Evolutionary conservation across 2,329 filamentous ascomycete species (phyloP).

Genomic region (Sporothrix luriei): DNA sequence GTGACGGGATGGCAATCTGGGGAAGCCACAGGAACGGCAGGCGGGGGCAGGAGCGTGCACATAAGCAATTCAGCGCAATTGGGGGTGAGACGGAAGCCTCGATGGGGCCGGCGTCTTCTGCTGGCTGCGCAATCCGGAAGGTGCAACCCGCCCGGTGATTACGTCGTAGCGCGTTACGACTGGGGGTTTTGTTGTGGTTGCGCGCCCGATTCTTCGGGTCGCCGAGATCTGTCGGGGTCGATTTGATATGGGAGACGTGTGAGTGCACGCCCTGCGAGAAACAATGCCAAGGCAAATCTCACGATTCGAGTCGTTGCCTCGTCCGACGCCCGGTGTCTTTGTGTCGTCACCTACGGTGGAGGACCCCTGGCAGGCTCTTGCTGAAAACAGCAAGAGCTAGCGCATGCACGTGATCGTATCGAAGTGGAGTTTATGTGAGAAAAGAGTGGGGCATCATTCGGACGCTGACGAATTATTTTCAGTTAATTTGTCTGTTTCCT

Average conservation of each 20-base stretch:
- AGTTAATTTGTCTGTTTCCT: no score
- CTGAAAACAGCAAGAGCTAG: constrained; percentile 6
- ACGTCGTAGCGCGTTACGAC: not conserved
- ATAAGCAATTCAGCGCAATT: not conserved
- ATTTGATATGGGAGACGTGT: not conserved
- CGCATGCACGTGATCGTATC: constrained; percentile 7
- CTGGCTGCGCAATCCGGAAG: not conserved
- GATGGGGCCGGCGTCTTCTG: not conserved
- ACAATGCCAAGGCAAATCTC: not conserved
- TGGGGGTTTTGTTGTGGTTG: not conserved
- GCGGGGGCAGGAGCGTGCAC: not conserved
- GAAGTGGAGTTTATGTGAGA: not conserved
- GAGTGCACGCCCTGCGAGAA: not conserved
- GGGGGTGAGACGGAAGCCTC: not conserved
- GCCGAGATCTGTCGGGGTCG: not conserved
- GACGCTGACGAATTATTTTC: constrained; percentile 3
- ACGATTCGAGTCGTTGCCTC: not conserved
- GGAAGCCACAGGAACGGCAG: constrained; percentile 12
- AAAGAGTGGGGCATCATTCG: not conserved
- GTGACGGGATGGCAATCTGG: not conserved
- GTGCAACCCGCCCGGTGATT: no score
- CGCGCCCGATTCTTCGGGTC: not conserved
- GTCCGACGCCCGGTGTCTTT: not conserved
- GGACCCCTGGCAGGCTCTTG: not conserved
- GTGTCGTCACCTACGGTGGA: constrained; percentile 2